phyloP scores from a whole-genome alignment of 805 yeast genomes.

The Jamesozyma piceae region DNA sequence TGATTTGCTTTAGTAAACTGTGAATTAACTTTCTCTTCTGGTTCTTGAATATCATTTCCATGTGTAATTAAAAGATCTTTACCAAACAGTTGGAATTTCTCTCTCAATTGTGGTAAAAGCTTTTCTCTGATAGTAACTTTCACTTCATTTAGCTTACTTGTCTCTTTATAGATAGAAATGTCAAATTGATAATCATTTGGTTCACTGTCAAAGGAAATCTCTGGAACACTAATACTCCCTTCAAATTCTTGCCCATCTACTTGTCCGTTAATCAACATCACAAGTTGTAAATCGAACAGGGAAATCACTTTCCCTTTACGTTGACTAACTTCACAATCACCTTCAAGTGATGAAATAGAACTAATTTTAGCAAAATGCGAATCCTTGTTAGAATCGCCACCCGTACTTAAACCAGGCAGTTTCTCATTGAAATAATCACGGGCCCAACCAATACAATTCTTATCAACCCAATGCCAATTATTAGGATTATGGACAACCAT shows the following conservation, averaged over 20 bases:
- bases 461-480: constrained; percentile 99
- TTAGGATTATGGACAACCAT: constrained; percentile 97
- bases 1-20: constrained; percentile 46
- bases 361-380: constrained; percentile 28
- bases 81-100: constrained; percentile 57
- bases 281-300: constrained; percentile 70
- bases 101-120: constrained; percentile 63
- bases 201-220: constrained; percentile 86
- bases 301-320: constrained; percentile 94
- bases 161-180: constrained; percentile 49
- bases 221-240: constrained; percentile 82
- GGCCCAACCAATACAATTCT: constrained; percentile 91
- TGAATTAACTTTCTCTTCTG: constrained; percentile 54
- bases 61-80: constrained; percentile 63
- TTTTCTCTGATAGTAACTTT: constrained; percentile 43
- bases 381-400: constrained; percentile 18
- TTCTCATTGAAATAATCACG: constrained; percentile 60
- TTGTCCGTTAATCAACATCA: constrained; percentile 47
- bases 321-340: constrained; percentile 95
- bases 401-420: constrained; percentile 41
- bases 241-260: constrained; percentile 35
- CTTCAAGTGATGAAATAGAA: constrained; percentile 49
- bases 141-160: constrained; percentile 42
- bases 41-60: constrained; percentile 82
- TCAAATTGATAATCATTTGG: constrained; percentile 80